phyloP scores from a whole-genome alignment of 192 early-diverging fungal species.

The Dissophora ornata region DNA sequence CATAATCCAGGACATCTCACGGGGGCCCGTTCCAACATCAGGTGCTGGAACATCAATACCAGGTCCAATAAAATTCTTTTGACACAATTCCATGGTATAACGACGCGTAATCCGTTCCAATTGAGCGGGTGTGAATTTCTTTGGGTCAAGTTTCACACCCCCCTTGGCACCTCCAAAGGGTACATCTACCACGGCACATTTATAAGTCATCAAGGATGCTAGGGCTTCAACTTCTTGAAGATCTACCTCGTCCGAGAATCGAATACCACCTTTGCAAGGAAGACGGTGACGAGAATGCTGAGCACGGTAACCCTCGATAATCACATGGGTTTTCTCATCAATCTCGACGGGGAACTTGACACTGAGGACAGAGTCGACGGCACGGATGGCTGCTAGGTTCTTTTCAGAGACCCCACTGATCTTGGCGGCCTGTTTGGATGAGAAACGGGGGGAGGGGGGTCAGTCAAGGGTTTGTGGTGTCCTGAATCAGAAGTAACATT shows the following conservation, averaged over 20 bases:
- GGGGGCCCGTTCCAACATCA: constrained; percentile 82
- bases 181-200: constrained; percentile 88
- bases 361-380: constrained; percentile 75
- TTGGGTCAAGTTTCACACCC: constrained; percentile 86
- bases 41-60: constrained; percentile 87
- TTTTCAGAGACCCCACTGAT: constrained; percentile 67
- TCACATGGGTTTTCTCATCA: constrained; percentile 69
- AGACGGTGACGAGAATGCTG: constrained; percentile 86
- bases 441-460: neutral
- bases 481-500: too few relatives aligned
- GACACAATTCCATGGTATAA: constrained; percentile 85
- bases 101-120: constrained; percentile 87
- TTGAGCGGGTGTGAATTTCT: constrained; percentile 79
- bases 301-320: constrained; percentile 82
- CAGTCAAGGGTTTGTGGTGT: too few relatives aligned
- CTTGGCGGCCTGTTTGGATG: constrained; percentile 65
- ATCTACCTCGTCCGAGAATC: constrained; percentile 80
- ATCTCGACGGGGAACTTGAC: constrained; percentile 85
- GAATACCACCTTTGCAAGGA: constrained; percentile 86
- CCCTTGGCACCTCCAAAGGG: constrained; percentile 86
- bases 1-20: constrained; percentile 90
- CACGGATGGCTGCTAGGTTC: constrained; percentile 75
- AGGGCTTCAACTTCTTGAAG: constrained; percentile 85
- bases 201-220: constrained; percentile 86
- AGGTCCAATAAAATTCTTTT: constrained; percentile 88